Conservation (phyloP, 371 early-diverging fungal genomes). For the Mucor indicus region DNA sequence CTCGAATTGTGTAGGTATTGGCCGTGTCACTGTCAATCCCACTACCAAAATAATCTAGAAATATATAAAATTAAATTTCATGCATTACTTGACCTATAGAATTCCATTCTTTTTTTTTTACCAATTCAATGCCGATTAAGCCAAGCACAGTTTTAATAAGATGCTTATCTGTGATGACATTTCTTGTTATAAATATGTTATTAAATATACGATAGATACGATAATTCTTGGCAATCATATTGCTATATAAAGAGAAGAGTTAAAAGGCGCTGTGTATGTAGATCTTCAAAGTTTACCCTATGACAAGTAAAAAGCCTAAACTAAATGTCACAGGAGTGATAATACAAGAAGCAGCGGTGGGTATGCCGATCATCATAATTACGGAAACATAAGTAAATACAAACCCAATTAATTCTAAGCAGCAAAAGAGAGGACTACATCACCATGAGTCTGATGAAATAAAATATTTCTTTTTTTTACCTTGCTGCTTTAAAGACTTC, state of each 20-base stretch:
- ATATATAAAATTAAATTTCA: neutral
- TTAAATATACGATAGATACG: constrained; percentile 61
- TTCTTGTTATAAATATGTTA: constrained; percentile 58
- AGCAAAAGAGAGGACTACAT: constrained; percentile 57
- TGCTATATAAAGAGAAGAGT: constrained; percentile 26
- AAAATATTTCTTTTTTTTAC: constrained; percentile 17
- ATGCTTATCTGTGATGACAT: constrained; percentile 55
- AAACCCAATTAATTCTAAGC: constrained; percentile 55
- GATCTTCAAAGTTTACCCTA: constrained; percentile 41
- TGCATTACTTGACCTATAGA: neutral
- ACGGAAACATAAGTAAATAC: constrained; percentile 51
- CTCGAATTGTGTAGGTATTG: constrained; percentile 31
- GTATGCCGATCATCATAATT: constrained; percentile 50
- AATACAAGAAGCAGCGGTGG: constrained; percentile 42
- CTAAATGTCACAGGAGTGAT: constrained; percentile 48
- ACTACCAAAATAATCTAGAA: constrained; percentile 38
- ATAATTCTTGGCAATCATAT: constrained; percentile 64
- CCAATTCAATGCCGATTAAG: constrained; percentile 48
- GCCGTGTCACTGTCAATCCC: constrained; percentile 38
- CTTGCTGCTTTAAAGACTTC: constrained; percentile 59
- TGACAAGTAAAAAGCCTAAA: constrained; percentile 53
- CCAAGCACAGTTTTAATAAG: constrained; percentile 48
- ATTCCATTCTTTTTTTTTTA: constrained; percentile 13
- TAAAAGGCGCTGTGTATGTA: too few species aligned
- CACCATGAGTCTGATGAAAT: neutral